A percentile compares a stretch with the other conserved stretches of the same genome.
Evolutionary conservation across 176 grass and related monocot genomes (phyloP).

Genomic region (Rhynchospora breviuscula): DNA sequence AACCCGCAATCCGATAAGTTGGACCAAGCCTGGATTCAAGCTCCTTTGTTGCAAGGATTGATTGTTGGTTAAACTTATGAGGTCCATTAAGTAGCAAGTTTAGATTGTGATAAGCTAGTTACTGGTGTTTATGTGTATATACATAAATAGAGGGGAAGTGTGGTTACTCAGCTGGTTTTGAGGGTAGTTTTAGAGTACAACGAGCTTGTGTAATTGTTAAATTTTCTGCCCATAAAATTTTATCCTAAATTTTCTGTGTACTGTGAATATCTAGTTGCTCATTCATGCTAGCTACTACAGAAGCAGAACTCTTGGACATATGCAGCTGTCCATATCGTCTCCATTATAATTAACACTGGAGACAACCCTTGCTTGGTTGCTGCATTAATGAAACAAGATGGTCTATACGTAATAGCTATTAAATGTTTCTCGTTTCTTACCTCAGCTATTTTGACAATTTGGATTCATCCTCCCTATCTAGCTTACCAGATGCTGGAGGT

Average conservation of each 20-base stretch:
- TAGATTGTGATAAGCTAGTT: conserved; percentile 5
- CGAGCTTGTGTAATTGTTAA: conserved; percentile 8
- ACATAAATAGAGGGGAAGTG: conserved; percentile 9
- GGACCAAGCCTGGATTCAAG: conserved; percentile 51
- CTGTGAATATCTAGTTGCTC: background rate
- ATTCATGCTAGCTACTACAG: background rate
- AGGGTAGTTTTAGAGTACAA: conserved; percentile 18
- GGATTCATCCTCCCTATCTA: conserved; percentile 1
- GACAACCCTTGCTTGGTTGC: background rate
- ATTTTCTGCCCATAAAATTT: conserved; percentile 15
- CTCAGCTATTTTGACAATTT: conserved; percentile 12
- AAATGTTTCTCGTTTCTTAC: conserved; percentile 14
- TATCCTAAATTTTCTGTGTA: background rate
- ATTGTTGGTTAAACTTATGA: conserved; percentile 11
- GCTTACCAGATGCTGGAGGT: conserved; percentile 15
- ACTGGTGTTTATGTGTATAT: conserved; percentile 18
- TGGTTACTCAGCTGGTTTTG: conserved; percentile 22
- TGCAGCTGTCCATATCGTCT: background rate
- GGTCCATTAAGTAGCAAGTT: conserved; percentile 12
- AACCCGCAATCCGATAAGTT: conserved; percentile 26
- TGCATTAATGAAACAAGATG: background rate
- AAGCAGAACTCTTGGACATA: background rate
- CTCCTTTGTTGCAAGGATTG: conserved; percentile 70
- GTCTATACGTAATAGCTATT: conserved; percentile 12
- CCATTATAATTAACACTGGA: background rate